Conservation (phyloP, 1,284 basidiomycete genomes). For the Sporisorium scitamineum region DNA sequence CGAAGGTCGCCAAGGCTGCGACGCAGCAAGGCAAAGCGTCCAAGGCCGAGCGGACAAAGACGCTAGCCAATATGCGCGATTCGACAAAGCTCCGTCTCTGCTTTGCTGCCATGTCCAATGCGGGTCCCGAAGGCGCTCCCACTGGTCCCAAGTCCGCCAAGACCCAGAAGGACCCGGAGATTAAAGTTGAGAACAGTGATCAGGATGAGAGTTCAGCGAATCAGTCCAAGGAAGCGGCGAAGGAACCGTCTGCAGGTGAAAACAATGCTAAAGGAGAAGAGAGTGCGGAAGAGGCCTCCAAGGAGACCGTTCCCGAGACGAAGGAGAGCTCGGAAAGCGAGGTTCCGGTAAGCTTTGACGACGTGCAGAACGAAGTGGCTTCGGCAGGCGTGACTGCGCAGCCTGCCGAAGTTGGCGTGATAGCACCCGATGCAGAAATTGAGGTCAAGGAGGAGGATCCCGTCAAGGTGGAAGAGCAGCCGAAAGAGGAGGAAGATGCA, state of each 20-base stretch:
- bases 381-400: background rate
- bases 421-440: background rate
- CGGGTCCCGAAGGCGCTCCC: conserved; percentile 42
- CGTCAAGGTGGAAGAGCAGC: background rate
- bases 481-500: background rate
- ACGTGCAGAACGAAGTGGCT: background rate
- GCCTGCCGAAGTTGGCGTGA: background rate
- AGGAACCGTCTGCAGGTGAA: background rate
- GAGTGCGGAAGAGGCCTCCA: background rate
- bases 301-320: background rate
- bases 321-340: background rate
- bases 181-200: background rate
- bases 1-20: background rate
- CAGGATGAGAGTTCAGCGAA: background rate
- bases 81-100: conserved; percentile 48
- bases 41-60: conserved; percentile 10
- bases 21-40: conserved; percentile 2
- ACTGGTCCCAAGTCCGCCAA: conserved; percentile 44
- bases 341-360: background rate
- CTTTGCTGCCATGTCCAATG: conserved; percentile 48
- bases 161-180: conserved; percentile 15
- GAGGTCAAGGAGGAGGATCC: background rate
- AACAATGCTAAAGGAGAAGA: background rate
- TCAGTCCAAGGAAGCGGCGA: background rate
- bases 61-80: conserved; percentile 21